A percentile compares a stretch with the other conserved stretches of the same genome.
These are phyloP conservation scores for Trametes polyzona DNA, from an alignment of 1,284 basidiomycete genomes.

Conservation along the genomic window DNA sequence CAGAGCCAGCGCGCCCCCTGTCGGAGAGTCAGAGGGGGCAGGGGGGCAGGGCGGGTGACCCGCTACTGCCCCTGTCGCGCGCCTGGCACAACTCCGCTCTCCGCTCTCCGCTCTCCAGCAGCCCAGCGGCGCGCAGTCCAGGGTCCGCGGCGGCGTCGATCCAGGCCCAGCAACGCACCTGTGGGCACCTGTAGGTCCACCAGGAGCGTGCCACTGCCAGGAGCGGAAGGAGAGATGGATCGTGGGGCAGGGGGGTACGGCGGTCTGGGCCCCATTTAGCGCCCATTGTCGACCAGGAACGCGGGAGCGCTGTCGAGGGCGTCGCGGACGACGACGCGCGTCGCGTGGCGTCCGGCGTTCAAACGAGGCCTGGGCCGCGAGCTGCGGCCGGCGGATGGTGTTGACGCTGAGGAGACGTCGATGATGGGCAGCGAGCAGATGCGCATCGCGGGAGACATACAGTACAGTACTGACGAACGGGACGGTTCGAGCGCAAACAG, in stretches of 20 bases:
- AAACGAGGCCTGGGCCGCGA: neutral
- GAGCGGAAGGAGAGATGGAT: neutral
- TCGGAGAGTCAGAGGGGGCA: no score
- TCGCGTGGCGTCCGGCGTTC: neutral
- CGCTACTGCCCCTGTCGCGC: no score
- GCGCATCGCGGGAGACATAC: no score
- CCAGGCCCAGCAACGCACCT: neutral
- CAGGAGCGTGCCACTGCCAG: neutral
- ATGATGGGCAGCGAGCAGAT: no score
- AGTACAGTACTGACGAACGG: neutral
- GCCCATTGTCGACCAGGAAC: neutral
- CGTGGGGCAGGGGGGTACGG: neutral
- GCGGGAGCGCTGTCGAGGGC: neutral
- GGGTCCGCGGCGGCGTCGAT: neutral
- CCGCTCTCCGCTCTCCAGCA: no score
- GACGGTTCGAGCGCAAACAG: neutral
- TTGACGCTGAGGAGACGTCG: neutral
- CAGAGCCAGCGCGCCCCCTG: no score
- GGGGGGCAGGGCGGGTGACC: no score
- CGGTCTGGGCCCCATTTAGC: neutral
- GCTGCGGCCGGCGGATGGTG: neutral
- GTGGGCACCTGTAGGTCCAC: conserved; percentile 4
- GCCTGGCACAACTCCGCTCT: no score
- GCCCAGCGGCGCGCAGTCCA: neutral
- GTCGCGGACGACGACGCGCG: neutral